Evolutionary conservation across 2,329 filamentous ascomycete genomes (phyloP).

Genomic region (Aspergillus texensis): DNA sequence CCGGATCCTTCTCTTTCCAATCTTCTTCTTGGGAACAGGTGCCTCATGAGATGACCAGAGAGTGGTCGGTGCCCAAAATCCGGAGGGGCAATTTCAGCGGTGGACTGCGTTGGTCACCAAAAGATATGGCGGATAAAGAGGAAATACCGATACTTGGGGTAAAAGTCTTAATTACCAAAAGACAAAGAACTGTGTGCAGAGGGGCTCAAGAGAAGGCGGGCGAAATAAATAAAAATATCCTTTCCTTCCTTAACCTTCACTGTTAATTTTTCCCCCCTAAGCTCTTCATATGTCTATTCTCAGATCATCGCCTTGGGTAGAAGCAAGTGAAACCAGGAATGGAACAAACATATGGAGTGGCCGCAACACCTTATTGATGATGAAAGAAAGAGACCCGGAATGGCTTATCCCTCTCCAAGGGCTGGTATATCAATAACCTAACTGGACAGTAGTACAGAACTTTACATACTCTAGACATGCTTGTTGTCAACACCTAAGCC

Average conservation of each 20-base stretch:
- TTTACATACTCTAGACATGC: slow-evolving; percentile 14
- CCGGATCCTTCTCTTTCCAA: slow-evolving; percentile 6
- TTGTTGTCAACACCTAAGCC: slow-evolving; percentile 13
- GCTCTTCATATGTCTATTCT: background rate
- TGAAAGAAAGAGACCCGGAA: background rate
- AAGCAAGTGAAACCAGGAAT: slow-evolving; percentile 5
- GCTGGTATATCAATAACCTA: background rate
- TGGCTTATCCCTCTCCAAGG: slow-evolving; percentile 1
- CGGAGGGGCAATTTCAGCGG: slow-evolving; percentile 10
- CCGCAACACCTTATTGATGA: background rate
- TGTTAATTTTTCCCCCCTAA: background rate
- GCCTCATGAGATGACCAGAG: slow-evolving; percentile 9
- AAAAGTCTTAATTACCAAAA: slow-evolving; percentile 1
- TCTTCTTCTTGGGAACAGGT: slow-evolving; percentile 7
- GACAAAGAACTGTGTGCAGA: background rate
- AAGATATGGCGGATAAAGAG: background rate
- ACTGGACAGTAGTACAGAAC: slow-evolving; percentile 10
- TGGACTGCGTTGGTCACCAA: background rate
- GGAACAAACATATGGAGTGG: background rate
- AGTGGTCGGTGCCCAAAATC: slow-evolving; percentile 23
- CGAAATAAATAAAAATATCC: background rate
- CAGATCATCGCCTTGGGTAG: background rate
- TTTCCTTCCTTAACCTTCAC: background rate
- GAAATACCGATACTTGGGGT: background rate
- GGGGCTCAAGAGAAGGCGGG: background rate